These are phyloP conservation scores for Eucalyptus camaldulensis DNA, from an alignment of 345 rosid genomes.

Conservation along the genomic window DNA sequence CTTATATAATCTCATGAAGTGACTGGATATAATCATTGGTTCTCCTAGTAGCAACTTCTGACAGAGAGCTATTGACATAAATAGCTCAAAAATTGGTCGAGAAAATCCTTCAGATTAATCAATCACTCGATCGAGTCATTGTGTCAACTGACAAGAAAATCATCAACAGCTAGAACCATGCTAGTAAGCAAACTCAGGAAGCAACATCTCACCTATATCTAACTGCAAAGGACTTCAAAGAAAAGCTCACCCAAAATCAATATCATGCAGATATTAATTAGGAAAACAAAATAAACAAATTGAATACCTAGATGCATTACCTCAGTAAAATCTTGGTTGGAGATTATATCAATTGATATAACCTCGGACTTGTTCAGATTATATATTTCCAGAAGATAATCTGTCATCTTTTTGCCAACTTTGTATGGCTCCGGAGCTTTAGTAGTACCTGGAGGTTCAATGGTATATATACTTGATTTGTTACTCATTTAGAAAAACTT, in stretches of 20 bases:
- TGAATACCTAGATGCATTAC: constrained; percentile 13
- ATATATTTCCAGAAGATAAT: constrained; percentile 68
- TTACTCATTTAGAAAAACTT: background rate
- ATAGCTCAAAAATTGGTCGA: background rate
- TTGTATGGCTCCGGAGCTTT: constrained; percentile 71
- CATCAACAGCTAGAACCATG: background rate
- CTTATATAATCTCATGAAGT: background rate
- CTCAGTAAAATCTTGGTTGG: constrained; percentile 99
- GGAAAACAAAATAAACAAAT: background rate
- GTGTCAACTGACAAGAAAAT: background rate
- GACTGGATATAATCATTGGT: background rate
- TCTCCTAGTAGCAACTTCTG: background rate
- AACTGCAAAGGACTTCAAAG: background rate
- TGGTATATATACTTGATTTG: background rate
- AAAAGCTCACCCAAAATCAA: background rate
- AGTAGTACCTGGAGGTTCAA: constrained; percentile 59
- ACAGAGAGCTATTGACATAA: background rate
- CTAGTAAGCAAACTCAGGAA: background rate
- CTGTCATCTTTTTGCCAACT: constrained; percentile 82
- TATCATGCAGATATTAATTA: background rate
- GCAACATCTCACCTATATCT: background rate
- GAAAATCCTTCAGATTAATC: background rate
- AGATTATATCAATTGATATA: constrained; percentile 78
- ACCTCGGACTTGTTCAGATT: constrained; percentile 89
- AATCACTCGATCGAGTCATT: background rate